Evolutionary conservation across 768 basidiomycete genomes (phyloP), one percentile per base, ranked within the genome.

Genomic region (Trametes sanguinea): DNA sequence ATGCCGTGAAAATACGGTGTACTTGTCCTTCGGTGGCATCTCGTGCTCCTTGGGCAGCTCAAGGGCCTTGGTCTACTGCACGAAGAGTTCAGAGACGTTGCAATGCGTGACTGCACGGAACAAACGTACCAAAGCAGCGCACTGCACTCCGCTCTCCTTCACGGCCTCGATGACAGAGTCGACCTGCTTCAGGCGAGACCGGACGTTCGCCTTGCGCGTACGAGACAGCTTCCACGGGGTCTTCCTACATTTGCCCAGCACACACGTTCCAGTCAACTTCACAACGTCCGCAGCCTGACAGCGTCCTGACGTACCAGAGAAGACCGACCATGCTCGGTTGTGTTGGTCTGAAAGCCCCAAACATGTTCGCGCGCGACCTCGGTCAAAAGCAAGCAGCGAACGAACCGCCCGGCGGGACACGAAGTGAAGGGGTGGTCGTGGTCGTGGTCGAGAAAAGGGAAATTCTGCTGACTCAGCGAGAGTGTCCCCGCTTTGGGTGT

Each of bases 1-100:
- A 43, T 83, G 85, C 4, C 84, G 79, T 42, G 83, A 85, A 76
- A 95, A 98, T 17, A 90, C 85, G 3, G 95, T 97, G 78, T 98
- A 99, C 75, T 99, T 99, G 79, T 98, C 96, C 69, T 82, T 85
- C 1, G 96, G 78, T 10, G 78, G 81, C 97, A 98, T 98, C 76
- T 97, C 94, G 65, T 88, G 81, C 72, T 98, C 94, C 71, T 92
- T 96, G 52, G 97, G 97, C 33, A 99, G 79, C 60, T 87, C 83
- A 57, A 98, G 76, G 4, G 92, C 93, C 55, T 80, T 80, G 51
- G 77, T 80, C 93, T 96, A 66, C n/a, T 46, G n/a, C 42, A n/a
- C 42, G 48, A 6, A 52, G 10, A 45, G 39, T 32, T 48, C 11
- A 60, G 8, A 27, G 35, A 27, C 42, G 7, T 13, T n/a, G 5